These are phyloP conservation scores for Quillaja saponaria DNA, from an alignment of 306 rosid genomes.

Conservation along the genomic window DNA sequence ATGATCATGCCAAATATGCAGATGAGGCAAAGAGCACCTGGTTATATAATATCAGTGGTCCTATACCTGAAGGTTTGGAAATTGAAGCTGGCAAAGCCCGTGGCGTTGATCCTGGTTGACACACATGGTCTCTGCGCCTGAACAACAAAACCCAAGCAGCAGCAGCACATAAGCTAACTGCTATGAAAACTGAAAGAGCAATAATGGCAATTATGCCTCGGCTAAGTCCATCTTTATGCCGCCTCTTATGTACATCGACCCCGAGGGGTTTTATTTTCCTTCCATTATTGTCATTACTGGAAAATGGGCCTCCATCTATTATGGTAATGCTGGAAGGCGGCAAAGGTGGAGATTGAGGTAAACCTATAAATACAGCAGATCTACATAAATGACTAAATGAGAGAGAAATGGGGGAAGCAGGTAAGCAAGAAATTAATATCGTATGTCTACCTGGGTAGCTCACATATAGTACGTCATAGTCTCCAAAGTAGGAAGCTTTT, in stretches of 20 bases:
- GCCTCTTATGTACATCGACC: slow-evolving; percentile 64
- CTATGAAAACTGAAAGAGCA: slow-evolving; percentile 57
- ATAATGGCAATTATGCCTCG: slow-evolving; percentile 58
- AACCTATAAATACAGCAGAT: slow-evolving; percentile 53
- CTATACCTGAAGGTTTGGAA: slow-evolving; percentile 67
- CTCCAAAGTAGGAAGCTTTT: slow-evolving; percentile 72
- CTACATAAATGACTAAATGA: slow-evolving; percentile 24
- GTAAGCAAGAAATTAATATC: slow-evolving; percentile 22
- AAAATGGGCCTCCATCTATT: slow-evolving; percentile 67
- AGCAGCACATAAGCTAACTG: slow-evolving; percentile 54
- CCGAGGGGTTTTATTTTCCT: slow-evolving; percentile 84
- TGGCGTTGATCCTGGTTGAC: slow-evolving; percentile 42
- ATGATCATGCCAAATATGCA: neutral
- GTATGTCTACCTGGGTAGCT: slow-evolving; percentile 74
- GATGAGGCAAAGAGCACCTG: slow-evolving; percentile 10
- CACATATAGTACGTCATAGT: slow-evolving; percentile 83
- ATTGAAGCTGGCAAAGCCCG: slow-evolving; percentile 45
- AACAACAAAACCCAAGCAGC: slow-evolving; percentile 54
- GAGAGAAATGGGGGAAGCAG: neutral
- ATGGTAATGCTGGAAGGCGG: slow-evolving; percentile 56
- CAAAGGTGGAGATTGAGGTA: slow-evolving; percentile 86
- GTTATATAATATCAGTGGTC: slow-evolving; percentile 9
- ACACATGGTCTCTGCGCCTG: slow-evolving; percentile 47
- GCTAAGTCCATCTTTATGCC: slow-evolving; percentile 56
- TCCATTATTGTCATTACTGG: slow-evolving; percentile 47